Percentiles rank a stretch among this genome's conserved stretches.
Evolutionary conservation across 1,139 yeast species (phyloP).

Genomic region (Candida tetrigidarum): DNA sequence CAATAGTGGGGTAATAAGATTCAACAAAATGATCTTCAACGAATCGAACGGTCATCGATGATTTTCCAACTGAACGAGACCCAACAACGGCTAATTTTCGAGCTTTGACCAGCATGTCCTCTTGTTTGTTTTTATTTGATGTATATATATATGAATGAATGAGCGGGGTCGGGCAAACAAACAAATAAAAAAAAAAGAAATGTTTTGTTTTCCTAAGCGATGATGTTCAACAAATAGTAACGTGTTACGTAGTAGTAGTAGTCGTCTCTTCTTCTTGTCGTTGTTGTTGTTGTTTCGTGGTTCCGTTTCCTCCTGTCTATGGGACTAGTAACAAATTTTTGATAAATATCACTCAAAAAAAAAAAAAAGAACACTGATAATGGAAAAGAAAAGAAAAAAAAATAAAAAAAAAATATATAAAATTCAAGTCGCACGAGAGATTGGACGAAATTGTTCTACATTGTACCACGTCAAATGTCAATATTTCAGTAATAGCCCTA

Average conservation of each 20-base stretch:
- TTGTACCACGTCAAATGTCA: not conserved
- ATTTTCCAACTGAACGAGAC: constrained; percentile 88
- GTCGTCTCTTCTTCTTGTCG: not conserved
- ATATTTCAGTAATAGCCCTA: not conserved
- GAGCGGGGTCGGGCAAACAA: too few species aligned
- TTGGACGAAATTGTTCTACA: not conserved
- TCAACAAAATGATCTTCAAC: constrained; percentile 91
- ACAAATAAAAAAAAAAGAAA: too few species aligned
- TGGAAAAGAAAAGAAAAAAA: not conserved
- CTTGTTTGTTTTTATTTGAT: not conserved
- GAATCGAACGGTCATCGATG: constrained; percentile 83
- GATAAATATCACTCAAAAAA: not conserved
- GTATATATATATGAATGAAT: too few species aligned
- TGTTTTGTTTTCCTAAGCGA: not conserved
- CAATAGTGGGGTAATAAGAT: constrained; percentile 90
- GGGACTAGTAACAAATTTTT: not conserved
- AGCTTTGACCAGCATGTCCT: constrained; percentile 45
- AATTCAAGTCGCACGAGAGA: constrained; percentile 2
- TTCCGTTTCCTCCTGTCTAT: not conserved
- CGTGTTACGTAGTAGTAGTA: too few species aligned
- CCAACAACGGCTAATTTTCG: constrained; percentile 91
- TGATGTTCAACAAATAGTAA: not conserved
- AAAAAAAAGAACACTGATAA: not conserved
- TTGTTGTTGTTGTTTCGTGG: not conserved
- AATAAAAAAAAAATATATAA: not conserved